Conservation (phyloP, 345 rosid species). For the Iberis pinnata region DNA sequence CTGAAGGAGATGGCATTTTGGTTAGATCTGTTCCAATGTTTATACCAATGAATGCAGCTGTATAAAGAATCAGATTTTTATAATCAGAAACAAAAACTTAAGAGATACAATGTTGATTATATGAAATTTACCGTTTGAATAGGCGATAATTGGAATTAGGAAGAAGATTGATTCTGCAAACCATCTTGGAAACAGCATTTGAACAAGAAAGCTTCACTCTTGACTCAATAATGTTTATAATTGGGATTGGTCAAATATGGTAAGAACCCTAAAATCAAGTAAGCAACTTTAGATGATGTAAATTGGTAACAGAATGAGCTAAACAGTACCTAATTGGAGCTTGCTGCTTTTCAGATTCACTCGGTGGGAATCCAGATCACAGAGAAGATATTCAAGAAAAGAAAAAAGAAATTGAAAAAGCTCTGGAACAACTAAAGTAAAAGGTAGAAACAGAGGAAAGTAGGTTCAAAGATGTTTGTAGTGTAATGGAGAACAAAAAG, state of each 20-base stretch:
- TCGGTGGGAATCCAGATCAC: conserved; percentile 8
- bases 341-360: no score
- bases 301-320: not conserved
- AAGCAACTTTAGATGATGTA: conserved; percentile 11
- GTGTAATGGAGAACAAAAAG: conserved; percentile 18
- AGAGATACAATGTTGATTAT: not conserved
- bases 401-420: not conserved
- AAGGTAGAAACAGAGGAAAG: not conserved
- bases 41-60: conserved; percentile 79
- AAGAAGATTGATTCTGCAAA: conserved; percentile 39
- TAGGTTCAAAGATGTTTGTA: conserved; percentile 9
- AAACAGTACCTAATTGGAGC: no score
- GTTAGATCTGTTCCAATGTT: conserved; percentile 84
- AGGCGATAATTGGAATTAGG: conserved; percentile 33
- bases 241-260: conserved; percentile 15
- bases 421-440: not conserved
- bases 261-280: conserved; percentile 29
- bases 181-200: conserved; percentile 51
- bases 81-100: not conserved
- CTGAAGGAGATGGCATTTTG: conserved; percentile 64
- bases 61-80: conserved; percentile 1
- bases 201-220: conserved; percentile 20
- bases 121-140: conserved; percentile 43
- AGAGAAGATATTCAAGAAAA: conserved; percentile 5
- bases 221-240: not conserved